Evolutionary conservation across 306 rosid genomes (phyloP), one percentile per base, ranked within the genome.

Genomic region (Citrullus mucosospermus): DNA sequence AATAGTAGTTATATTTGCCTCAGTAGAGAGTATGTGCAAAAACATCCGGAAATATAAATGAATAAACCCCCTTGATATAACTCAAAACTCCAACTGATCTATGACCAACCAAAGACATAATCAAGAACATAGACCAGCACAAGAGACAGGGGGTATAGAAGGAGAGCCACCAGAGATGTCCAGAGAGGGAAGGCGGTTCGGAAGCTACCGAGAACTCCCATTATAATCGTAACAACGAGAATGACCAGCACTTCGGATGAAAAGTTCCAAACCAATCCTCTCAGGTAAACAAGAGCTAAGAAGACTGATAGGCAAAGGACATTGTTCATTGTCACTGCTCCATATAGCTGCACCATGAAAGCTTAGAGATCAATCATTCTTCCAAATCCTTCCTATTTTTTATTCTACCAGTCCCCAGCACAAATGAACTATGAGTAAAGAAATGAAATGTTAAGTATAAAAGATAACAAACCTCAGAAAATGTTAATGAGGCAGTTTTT

Each of bases 221-320:
- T 88, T 28, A 90, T 84, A 5, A 90, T 0, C 82, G 97, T 90
- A 34, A 92, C 98, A 0, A 96, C 53, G 14, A 96, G 80, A 79
- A 96, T 96, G 39, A 96, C 93, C 77, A 96, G 60, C 66, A 96
- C 98, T 87, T 91, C 98, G 1, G 97, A 83, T 14, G 98, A 90
- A 87, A 96, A 96, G 82, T 96, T 87, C 99, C 99, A 96, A 63
- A 92, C 84, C 86, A 92, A 84, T 76, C 87, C 99, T 79, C 97
- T 83, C 16, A 13, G 39, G 58, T 96, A 96, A 16, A 96, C 98
- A 9, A 92, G 88, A 55, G 97, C 98, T 83, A 96, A 86, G 88
- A 92, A 92, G 5, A 96, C 99, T 1, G 98, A 90, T 38, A 92
- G 89, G 84, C 93, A 96, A n/a, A 96, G 93, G 41, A 92, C 90